Evolutionary conservation across 139 green algal species (phyloP).

Genomic region (Limnomonas spitsbergensis): DNA sequence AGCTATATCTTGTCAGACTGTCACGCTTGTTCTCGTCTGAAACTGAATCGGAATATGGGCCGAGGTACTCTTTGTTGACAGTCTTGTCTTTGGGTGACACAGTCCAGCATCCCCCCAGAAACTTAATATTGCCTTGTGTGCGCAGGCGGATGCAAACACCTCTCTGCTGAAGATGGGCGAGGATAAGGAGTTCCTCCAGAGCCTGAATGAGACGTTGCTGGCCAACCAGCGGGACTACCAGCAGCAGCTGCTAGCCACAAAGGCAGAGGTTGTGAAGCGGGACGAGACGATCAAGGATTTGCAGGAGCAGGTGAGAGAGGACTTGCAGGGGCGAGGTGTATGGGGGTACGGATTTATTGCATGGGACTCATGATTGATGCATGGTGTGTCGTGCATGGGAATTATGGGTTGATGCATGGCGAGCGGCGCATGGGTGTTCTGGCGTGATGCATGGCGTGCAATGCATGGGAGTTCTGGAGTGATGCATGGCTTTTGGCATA

Average conservation of each 20-base stretch:
- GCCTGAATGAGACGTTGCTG: conserved; percentile 69
- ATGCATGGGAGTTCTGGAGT: neutral
- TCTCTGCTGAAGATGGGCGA: conserved; percentile 40
- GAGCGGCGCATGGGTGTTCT: neutral
- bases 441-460: neutral
- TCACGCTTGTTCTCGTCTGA: neutral
- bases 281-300: conserved; percentile 50
- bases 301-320: conserved; percentile 52
- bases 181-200: conserved; percentile 72
- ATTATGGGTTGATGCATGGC: neutral
- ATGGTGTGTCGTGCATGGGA: neutral
- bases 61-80: no score
- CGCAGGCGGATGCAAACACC: conserved; percentile 42
- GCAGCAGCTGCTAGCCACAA: conserved; percentile 26
- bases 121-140: no score
- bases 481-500: no score
- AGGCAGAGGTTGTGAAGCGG: conserved; percentile 40
- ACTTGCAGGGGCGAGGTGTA: neutral
- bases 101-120: no score
- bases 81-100: no score
- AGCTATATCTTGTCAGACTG: neutral
- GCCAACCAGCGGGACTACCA: conserved; percentile 57
- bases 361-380: neutral
- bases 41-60: no score
- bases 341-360: neutral